Percentiles rank a stretch among this genome's conserved stretches.
These are phyloP conservation scores for Wickerhamomyces ciferrii DNA, from an alignment of 805 yeast species.

Conservation along the genomic window DNA sequence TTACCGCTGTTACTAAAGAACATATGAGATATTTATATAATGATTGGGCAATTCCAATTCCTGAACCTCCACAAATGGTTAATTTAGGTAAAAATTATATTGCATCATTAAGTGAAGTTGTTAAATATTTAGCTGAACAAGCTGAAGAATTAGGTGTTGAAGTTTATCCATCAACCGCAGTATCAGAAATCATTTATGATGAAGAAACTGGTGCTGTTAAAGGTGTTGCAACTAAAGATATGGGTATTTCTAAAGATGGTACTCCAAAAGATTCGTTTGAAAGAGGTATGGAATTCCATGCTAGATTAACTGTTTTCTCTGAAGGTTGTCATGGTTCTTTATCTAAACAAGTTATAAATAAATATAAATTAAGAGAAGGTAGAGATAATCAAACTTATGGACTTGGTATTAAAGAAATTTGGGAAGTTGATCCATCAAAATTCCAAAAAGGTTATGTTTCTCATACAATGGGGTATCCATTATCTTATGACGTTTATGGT, in stretches of 20 bases:
- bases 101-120: conserved; percentile 77
- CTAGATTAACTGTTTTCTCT: conserved; percentile 83
- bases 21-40: conserved; percentile 66
- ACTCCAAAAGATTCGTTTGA: conserved; percentile 80
- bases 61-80: conserved; percentile 89
- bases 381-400: conserved; percentile 87
- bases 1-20: conserved; percentile 72
- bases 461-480: conserved; percentile 89
- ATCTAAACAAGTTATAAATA: conserved; percentile 67
- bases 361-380: conserved; percentile 61
- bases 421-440: conserved; percentile 87
- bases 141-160: conserved; percentile 96
- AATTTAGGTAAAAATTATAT: conserved; percentile 81
- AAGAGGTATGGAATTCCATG: conserved; percentile 95
- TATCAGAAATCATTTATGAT: conserved; percentile 67
- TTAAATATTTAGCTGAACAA: conserved; percentile 73
- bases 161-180: conserved; percentile 85
- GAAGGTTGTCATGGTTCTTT: conserved; percentile 99
- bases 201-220: conserved; percentile 50
- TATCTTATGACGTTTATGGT: conserved; percentile 72
- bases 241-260: conserved; percentile 78
- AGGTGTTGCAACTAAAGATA: conserved; percentile 93
- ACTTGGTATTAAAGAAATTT: conserved; percentile 90
- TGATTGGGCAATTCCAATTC: conserved; percentile 61
- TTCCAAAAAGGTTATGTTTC: conserved; percentile 77